Base-by-base conservation (phyloP, 2,329 filamentous ascomycete genomes). In the Phyllosticta paracitricarpa region DNA sequence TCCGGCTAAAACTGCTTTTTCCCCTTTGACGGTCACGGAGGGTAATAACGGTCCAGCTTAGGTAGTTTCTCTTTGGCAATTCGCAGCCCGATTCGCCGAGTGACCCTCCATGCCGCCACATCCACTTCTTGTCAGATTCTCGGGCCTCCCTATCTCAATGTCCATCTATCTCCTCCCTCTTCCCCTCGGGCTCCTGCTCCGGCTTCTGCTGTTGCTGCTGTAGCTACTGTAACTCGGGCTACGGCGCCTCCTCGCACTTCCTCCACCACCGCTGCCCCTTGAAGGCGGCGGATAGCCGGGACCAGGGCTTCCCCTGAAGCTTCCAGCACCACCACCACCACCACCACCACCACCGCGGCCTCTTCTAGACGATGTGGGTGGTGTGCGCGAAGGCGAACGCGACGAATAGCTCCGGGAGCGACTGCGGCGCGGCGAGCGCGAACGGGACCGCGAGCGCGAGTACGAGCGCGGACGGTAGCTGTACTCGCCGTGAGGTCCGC, bases 161-260 rank as follows among this genome's bases (percentile, higher is more conserved):
- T n/a, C 4, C 22, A 28, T 54, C 19, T 54, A 62, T 53, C 62
- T 54, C 61, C 62, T 64, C 17, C 67, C 67, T 35, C 70, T 68
- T 58, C 75, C 69, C 61, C 77, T 70, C 40, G 40, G 40, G 63
- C 76, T 80, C 60, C 75, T 68, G 59, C 78, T 80, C 65, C 79
- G 79, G 68, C 61, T 62, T 40, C 57, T 59, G 26, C 71, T 70
- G 66, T 83, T 82, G 68, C 82, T 85, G 67, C 81, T 83, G 66
- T 85, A 85, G 65, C 83, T 85, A 66, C 80, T 83, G 67, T 86
- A 86, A 67, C 84, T 87, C 3, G 82, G 82, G 66, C 83, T 85
- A 65, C 84, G 78, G 64, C 82, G 77, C 64, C 81, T 76, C 60
- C 75, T 61, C 1, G 58, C 72, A 35, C 54, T 72, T 35, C 73